These are phyloP conservation scores for Hansenula sp. DNA, from an alignment of 1,139 yeast genomes.

Conservation along the genomic window DNA sequence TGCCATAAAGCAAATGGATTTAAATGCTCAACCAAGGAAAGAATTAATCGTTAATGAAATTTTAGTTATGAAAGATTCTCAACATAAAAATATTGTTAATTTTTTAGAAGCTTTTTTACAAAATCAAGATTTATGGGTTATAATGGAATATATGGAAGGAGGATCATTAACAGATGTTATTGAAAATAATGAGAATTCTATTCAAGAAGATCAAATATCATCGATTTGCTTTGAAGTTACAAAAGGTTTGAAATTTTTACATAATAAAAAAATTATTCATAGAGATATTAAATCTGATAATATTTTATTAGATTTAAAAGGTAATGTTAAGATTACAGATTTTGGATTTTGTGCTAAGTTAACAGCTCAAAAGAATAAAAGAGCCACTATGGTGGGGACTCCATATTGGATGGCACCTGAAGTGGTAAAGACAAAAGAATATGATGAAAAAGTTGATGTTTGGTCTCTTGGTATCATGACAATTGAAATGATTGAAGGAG, in stretches of 20 bases:
- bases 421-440: slow-evolving; percentile 93
- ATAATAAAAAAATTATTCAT: slow-evolving; percentile 88
- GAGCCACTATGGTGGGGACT: slow-evolving; percentile 99
- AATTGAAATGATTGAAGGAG: slow-evolving; percentile 97
- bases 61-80: slow-evolving; percentile 90
- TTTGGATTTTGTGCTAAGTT: slow-evolving; percentile 97
- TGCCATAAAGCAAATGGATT: slow-evolving; percentile 95
- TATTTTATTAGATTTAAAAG: slow-evolving; percentile 78
- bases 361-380: slow-evolving; percentile 86
- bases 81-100: slow-evolving; percentile 90
- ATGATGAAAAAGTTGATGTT: slow-evolving; percentile 94
- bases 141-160: slow-evolving; percentile 95
- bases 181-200: slow-evolving; percentile 54
- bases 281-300: slow-evolving; percentile 96
- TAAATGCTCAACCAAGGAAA: slow-evolving; percentile 89
- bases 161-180: slow-evolving; percentile 88
- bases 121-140: slow-evolving; percentile 76
- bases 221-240: slow-evolving; percentile 89
- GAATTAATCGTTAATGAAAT: slow-evolving; percentile 94
- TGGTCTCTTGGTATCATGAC: slow-evolving; percentile 99
- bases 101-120: slow-evolving; percentile 83
- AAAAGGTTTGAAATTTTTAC: slow-evolving; percentile 88
- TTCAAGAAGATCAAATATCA: slow-evolving; percentile 78
- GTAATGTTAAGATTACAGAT: slow-evolving; percentile 93
- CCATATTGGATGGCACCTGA: slow-evolving; percentile 99